Conservation (phyloP, 192 early-diverging fungal species). For the Cladochytrium replicatum region DNA sequence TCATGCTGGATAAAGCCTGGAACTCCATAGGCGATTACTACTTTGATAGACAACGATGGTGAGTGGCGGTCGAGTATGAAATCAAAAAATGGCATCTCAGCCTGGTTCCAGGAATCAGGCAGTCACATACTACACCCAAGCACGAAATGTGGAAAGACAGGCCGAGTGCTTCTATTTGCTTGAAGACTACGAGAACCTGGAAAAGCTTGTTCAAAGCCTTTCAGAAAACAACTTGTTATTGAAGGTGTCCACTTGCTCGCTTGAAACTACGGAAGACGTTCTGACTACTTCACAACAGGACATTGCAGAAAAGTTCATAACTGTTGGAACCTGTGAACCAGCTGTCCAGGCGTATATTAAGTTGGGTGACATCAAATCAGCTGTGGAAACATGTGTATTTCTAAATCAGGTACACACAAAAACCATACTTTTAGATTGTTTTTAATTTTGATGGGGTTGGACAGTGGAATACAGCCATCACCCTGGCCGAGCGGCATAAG, state of each 20-base stretch:
- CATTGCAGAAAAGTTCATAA: slow-evolving; percentile 38
- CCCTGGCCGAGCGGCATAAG: slow-evolving; percentile 35
- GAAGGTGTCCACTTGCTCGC: slow-evolving; percentile 5
- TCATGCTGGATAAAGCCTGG: slow-evolving; percentile 43
- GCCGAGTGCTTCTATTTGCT: slow-evolving; percentile 39
- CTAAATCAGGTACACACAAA: slow-evolving; percentile 35
- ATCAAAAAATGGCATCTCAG: background rate
- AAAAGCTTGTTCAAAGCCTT: slow-evolving; percentile 27
- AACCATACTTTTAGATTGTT: slow-evolving; percentile 4
- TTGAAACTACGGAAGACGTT: background rate
- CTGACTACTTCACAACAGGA: slow-evolving; percentile 21
- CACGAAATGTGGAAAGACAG: slow-evolving; percentile 31
- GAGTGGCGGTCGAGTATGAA: background rate
- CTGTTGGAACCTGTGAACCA: slow-evolving; percentile 36
- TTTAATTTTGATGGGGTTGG: slow-evolving; percentile 3
- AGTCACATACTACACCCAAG: slow-evolving; percentile 46
- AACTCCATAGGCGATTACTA: slow-evolving; percentile 45
- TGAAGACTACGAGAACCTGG: slow-evolving; percentile 42
- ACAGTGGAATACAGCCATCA: slow-evolving; percentile 45
- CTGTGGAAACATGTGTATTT: slow-evolving; percentile 40
- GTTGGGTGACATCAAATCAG: slow-evolving; percentile 33
- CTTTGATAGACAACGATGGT: slow-evolving; percentile 41
- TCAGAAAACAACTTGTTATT: slow-evolving; percentile 27
- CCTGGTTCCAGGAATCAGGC: slow-evolving; percentile 33
- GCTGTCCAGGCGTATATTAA: slow-evolving; percentile 38